A percentile compares a stretch with the other conserved stretches of the same genome.
Conservation (phyloP, 805 yeast genomes). For the Saturnispora gosingensis region DNA sequence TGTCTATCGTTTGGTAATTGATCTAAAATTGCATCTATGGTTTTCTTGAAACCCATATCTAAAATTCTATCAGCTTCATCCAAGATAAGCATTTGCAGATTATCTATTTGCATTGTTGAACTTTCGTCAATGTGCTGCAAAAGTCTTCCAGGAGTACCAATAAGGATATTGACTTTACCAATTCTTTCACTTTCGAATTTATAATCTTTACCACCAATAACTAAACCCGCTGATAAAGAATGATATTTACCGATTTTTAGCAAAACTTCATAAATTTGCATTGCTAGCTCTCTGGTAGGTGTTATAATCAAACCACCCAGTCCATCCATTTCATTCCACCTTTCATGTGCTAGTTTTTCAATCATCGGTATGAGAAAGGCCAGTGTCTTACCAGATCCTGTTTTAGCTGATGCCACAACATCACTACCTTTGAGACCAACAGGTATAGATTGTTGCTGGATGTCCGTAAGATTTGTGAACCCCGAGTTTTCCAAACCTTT, state of each 20-base stretch:
- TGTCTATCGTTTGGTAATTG: conserved; percentile 77
- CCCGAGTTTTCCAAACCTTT: conserved; percentile 73
- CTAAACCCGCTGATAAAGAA: conserved; percentile 78
- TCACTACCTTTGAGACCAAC: conserved; percentile 68
- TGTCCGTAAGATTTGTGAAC: conserved; percentile 72
- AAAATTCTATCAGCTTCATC: conserved; percentile 92
- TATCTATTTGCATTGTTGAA: conserved; percentile 64
- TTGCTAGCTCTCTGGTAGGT: conserved; percentile 87
- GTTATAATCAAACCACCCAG: conserved; percentile 83
- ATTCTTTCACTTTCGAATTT: conserved; percentile 74
- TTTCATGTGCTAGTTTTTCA: conserved; percentile 56
- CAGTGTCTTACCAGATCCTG: conserved; percentile 86
- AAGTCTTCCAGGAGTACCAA: conserved; percentile 88
- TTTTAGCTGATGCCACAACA: conserved; percentile 78
- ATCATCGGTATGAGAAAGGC: conserved; percentile 79
- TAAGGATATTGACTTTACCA: conserved; percentile 66
- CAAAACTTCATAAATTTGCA: conserved; percentile 82
- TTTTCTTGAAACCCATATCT: conserved; percentile 86
- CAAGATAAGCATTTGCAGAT: conserved; percentile 67
- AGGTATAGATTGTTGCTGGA: conserved; percentile 75
- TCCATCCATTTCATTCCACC: conserved; percentile 80
- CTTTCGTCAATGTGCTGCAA: conserved; percentile 89
- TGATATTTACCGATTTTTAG: conserved; percentile 70
- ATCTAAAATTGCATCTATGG: conserved; percentile 69
- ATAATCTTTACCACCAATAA: conserved; percentile 89